Percentiles rank a stretch among this genome's conserved stretches.
Evolutionary conservation across 495 filamentous ascomycete species (phyloP).

Genomic region (Aspergillus coremiiformis): DNA sequence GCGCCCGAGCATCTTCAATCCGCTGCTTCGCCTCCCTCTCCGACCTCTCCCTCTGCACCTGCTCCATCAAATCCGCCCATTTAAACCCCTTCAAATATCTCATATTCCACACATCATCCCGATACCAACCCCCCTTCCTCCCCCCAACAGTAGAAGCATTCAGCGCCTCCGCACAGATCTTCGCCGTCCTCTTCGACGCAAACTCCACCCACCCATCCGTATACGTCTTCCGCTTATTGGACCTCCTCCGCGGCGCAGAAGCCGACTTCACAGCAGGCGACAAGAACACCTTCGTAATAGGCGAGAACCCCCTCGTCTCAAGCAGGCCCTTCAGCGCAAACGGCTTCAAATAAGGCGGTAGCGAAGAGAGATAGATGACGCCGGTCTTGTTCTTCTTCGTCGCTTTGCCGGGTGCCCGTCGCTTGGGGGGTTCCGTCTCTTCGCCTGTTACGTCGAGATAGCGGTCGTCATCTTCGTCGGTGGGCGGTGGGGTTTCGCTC

Average conservation of each 20-base stretch:
- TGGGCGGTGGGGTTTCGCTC: not conserved
- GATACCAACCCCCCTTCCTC: constrained; percentile 80
- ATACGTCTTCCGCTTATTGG: constrained; percentile 82
- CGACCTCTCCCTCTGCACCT: constrained; percentile 72
- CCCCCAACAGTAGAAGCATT: constrained; percentile 80
- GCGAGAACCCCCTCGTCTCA: constrained; percentile 57
- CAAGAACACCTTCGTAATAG: constrained; percentile 80
- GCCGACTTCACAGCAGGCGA: constrained; percentile 65
- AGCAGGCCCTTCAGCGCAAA: constrained; percentile 70
- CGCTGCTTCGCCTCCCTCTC: constrained; percentile 72
- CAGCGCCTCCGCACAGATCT: constrained; percentile 72
- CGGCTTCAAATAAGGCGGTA: constrained; percentile 94
- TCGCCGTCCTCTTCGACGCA: constrained; percentile 65
- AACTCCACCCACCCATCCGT: constrained; percentile 96
- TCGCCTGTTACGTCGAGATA: constrained; percentile 14
- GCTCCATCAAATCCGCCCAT: constrained; percentile 60
- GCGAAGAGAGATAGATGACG: constrained; percentile 80
- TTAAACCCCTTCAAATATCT: constrained; percentile 77
- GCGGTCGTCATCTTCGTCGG: constrained; percentile 1
- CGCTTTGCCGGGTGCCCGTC: constrained; percentile 16
- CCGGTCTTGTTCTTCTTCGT: constrained; percentile 50
- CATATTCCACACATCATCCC: constrained; percentile 87
- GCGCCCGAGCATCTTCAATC: constrained; percentile 70
- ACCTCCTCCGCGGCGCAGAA: constrained; percentile 53
- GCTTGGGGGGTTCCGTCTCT: constrained; percentile 15